phyloP scores from a whole-genome alignment of 805 yeast species.

The Lachancea thermotolerans region DNA sequence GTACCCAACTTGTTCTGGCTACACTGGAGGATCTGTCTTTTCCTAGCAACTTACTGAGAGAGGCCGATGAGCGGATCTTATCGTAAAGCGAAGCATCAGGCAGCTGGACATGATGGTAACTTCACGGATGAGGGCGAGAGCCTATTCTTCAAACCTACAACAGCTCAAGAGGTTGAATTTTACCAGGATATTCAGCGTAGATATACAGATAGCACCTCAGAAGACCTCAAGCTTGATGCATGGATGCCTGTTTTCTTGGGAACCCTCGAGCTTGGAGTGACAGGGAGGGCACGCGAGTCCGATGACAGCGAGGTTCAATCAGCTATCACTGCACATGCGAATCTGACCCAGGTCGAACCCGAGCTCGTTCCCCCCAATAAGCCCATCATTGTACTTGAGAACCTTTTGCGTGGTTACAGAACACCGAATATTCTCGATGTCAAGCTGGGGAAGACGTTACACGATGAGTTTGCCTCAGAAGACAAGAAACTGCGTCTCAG shows the following conservation, averaged over 20 bases:
- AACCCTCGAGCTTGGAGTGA: slow-evolving; percentile 20
- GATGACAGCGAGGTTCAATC: not conserved
- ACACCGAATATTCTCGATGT: slow-evolving; percentile 76
- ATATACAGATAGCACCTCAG: slow-evolving; percentile 14
- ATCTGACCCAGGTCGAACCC: not conserved
- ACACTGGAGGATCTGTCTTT: not conserved
- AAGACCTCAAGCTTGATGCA: slow-evolving; percentile 20
- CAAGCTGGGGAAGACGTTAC: slow-evolving; percentile 66
- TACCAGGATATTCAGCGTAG: slow-evolving; percentile 36
- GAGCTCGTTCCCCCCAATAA: not conserved
- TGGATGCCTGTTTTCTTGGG: slow-evolving; percentile 31
- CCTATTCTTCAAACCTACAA: slow-evolving; percentile 66
- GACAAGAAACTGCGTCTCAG: slow-evolving; percentile 60
- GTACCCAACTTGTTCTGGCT: too few relatives aligned
- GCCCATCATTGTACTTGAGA: slow-evolving; percentile 54
- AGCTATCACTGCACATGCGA: not conserved
- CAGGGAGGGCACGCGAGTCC: not conserved
- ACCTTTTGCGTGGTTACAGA: slow-evolving; percentile 52
- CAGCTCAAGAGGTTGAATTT: slow-evolving; percentile 64
- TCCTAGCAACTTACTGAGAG: not conserved
- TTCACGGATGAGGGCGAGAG: slow-evolving; percentile 55
- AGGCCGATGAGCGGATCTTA: not conserved
- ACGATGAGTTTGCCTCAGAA: slow-evolving; percentile 51
- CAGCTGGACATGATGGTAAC: slow-evolving; percentile 90
- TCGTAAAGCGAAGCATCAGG: slow-evolving; percentile 45